phyloP scores from a whole-genome alignment of 306 rosid genomes.

The Crotalaria pallida region DNA sequence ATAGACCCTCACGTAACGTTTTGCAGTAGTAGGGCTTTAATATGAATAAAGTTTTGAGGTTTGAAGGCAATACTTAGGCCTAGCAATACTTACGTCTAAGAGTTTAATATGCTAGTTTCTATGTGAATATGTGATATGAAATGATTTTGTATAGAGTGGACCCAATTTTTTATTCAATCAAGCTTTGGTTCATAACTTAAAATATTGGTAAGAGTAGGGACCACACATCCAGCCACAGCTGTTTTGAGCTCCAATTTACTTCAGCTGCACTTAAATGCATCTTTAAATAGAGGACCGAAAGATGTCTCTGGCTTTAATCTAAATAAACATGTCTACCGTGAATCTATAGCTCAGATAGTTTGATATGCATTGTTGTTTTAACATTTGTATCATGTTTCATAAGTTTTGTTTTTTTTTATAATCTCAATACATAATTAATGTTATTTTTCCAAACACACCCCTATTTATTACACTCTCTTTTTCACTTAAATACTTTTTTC shows the following conservation, averaged over 20 bases:
- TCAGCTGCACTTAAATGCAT: neutral
- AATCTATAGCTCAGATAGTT: too few species aligned
- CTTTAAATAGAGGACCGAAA: neutral
- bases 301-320: neutral
- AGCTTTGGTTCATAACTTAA: neutral
- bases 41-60: too few species aligned
- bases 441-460: too few species aligned
- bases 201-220: neutral
- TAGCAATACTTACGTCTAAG: constrained; percentile 31
- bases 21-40: neutral
- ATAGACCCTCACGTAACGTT: constrained; percentile 2
- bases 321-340: neutral
- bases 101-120: constrained; percentile 17
- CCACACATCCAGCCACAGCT: neutral
- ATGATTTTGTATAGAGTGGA: constrained; percentile 18
- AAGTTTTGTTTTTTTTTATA: too few species aligned
- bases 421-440: too few species aligned
- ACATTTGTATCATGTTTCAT: too few species aligned
- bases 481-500: too few species aligned
- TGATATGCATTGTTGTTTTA: too few species aligned
- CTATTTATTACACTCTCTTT: too few species aligned
- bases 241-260: neutral
- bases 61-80: constrained; percentile 7
- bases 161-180: constrained; percentile 4
- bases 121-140: neutral